Percentiles rank a stretch among this genome's conserved stretches.
Conservation (phyloP, 164 flowering plant species). For the Annona cherimola region DNA sequence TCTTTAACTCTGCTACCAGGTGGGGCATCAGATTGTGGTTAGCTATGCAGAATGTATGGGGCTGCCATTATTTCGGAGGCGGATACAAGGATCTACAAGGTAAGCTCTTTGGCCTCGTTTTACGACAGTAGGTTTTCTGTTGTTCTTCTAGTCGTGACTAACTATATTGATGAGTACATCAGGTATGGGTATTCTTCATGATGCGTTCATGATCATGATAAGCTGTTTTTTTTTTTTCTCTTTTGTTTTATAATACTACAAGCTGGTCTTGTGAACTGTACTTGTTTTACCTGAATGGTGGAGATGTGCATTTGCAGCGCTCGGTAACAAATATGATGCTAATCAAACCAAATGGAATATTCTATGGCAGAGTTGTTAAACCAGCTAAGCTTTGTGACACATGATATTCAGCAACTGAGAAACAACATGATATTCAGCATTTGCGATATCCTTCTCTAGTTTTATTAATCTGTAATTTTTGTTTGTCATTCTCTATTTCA, state of each 20-base stretch:
- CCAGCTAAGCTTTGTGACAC: not conserved
- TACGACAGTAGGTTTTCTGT: not conserved
- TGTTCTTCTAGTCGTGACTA: not conserved
- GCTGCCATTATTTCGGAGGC: constrained; percentile 79
- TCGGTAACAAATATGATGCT: not conserved
- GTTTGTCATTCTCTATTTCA: too few relatives aligned
- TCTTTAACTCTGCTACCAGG: constrained; percentile 32
- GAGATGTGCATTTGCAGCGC: not conserved
- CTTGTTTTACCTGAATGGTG: not conserved
- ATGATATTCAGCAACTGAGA: not conserved
- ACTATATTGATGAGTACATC: not conserved
- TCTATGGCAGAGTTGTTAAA: not conserved
- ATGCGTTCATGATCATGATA: not conserved
- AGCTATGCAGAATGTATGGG: constrained; percentile 94
- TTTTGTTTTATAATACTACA: not conserved
- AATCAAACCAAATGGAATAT: not conserved
- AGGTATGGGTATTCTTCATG: not conserved
- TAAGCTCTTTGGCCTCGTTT: constrained; percentile 28
- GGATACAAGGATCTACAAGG: constrained; percentile 91
- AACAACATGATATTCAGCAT: not conserved
- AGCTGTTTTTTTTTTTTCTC: not conserved
- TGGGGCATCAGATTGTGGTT: constrained; percentile 91
- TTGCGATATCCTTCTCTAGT: too few relatives aligned
- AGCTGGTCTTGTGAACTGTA: not conserved
- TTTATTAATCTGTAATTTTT: too few relatives aligned